Evolutionary conservation across 306 rosid species (phyloP).

Genomic region (Pyrus bretschneideri): DNA sequence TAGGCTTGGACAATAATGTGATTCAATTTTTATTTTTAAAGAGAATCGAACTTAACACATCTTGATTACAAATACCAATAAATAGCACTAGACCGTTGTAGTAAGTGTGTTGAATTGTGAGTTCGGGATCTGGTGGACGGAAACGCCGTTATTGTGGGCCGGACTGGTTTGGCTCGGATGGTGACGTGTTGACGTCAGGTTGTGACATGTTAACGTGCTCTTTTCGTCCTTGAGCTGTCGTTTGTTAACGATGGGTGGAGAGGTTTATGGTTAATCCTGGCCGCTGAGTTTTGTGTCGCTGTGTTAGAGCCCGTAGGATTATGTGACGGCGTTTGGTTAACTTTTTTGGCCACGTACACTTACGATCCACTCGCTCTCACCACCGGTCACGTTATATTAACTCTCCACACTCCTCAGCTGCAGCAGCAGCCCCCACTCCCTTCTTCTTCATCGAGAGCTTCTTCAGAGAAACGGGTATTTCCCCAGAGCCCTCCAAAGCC

Average conservation of each 20-base stretch:
- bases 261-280: background rate
- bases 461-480: background rate
- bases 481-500: background rate
- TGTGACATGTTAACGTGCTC: background rate
- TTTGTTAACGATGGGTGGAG: background rate
- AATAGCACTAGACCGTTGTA: no score
- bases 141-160: slow-evolving; percentile 6
- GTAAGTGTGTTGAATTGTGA: background rate
- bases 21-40: fast-evolving
- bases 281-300: background rate
- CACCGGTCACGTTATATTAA: background rate
- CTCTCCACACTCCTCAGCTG: background rate
- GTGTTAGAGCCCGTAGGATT: slow-evolving; percentile 1
- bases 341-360: background rate
- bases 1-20: fast-evolving
- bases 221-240: slow-evolving; percentile 4
- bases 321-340: background rate
- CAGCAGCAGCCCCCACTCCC: background rate
- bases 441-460: background rate
- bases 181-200: slow-evolving; percentile 19
- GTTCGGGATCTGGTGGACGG: background rate
- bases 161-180: background rate
- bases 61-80: no score
- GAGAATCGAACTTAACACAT: no score
- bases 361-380: background rate